phyloP scores from a whole-genome alignment of 2,329 filamentous ascomycete species.

The Thyridium curvatum region DNA sequence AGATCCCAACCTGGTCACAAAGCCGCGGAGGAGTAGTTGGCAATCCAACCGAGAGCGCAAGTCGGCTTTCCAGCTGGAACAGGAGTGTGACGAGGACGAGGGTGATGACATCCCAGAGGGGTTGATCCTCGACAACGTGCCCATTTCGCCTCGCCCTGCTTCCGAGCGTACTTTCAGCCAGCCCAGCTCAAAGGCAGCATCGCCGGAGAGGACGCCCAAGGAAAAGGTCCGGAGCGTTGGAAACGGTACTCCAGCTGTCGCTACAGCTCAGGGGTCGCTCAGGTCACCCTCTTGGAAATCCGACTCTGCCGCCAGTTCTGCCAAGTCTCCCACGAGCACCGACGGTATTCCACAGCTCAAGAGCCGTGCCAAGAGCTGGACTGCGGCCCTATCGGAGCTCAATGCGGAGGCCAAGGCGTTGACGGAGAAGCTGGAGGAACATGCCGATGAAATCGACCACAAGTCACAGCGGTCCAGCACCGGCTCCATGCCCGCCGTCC shows the following conservation, averaged over 20 bases:
- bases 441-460: slow-evolving; percentile 57
- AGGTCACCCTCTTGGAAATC: slow-evolving; percentile 50
- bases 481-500: slow-evolving; percentile 24
- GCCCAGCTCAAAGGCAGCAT: slow-evolving; percentile 45
- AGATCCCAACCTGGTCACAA: slow-evolving; percentile 30
- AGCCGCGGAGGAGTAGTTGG: slow-evolving; percentile 61
- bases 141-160: slow-evolving; percentile 66
- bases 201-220: slow-evolving; percentile 44
- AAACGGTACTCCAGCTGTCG: slow-evolving; percentile 57
- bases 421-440: slow-evolving; percentile 75
- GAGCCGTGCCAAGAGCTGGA: slow-evolving; percentile 67
- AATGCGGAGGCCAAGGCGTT: slow-evolving; percentile 67
- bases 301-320: slow-evolving; percentile 28
- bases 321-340: slow-evolving; percentile 15
- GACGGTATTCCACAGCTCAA: slow-evolving; percentile 33
- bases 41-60: slow-evolving; percentile 61
- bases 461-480: slow-evolving; percentile 30
- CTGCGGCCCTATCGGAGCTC: slow-evolving; percentile 59
- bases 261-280: slow-evolving; percentile 52
- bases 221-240: slow-evolving; percentile 49
- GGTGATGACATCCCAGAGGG: slow-evolving; percentile 75
- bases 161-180: slow-evolving; percentile 45
- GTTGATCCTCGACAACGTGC: slow-evolving; percentile 73
- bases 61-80: slow-evolving; percentile 63
- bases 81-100: slow-evolving; percentile 71